Percentiles rank a stretch among this genome's conserved stretches.
Conservation (phyloP, 345 rosid genomes). For the Corymbia maculata region DNA sequence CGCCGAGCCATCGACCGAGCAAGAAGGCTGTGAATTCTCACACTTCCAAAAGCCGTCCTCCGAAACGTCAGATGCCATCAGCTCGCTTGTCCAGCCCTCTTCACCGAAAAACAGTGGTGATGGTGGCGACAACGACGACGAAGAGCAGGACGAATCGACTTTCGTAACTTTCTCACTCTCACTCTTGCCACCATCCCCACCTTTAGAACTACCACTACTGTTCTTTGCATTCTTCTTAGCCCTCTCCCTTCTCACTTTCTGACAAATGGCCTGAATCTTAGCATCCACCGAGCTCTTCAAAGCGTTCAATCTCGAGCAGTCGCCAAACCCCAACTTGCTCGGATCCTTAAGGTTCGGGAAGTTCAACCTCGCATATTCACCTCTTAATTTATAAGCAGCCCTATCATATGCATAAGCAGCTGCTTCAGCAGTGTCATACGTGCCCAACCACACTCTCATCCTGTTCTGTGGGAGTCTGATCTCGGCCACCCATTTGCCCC, state of each 20-base stretch:
- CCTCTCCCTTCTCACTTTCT: constrained; percentile 57
- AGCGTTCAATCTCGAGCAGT: constrained; percentile 41
- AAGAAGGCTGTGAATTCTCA: constrained; percentile 39
- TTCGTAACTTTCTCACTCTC: constrained; percentile 5
- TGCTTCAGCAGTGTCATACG: constrained; percentile 84
- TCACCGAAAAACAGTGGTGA: constrained; percentile 25
- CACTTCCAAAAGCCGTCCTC: constrained; percentile 43
- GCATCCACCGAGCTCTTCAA: constrained; percentile 66
- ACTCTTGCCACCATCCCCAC: background rate
- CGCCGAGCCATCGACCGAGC: constrained; percentile 16
- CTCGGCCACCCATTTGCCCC: constrained; percentile 99
- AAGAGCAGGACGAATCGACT: constrained; percentile 17
- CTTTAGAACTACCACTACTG: background rate
- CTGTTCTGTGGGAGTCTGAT: constrained; percentile 93
- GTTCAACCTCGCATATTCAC: constrained; percentile 86
- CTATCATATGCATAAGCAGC: constrained; percentile 95
- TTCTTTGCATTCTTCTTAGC: constrained; percentile 40
- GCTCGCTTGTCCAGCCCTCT: constrained; percentile 21
- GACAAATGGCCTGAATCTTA: constrained; percentile 85
- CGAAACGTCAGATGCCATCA: constrained; percentile 21
- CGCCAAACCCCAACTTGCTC: constrained; percentile 47
- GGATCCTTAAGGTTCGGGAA: constrained; percentile 77
- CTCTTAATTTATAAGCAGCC: constrained; percentile 96
- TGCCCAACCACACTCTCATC: constrained; percentile 92
- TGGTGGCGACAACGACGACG: constrained; percentile 18